These are phyloP conservation scores for Leucocoprinus sp. DNA, from an alignment of 768 basidiomycete genomes.

Conservation along the genomic window DNA sequence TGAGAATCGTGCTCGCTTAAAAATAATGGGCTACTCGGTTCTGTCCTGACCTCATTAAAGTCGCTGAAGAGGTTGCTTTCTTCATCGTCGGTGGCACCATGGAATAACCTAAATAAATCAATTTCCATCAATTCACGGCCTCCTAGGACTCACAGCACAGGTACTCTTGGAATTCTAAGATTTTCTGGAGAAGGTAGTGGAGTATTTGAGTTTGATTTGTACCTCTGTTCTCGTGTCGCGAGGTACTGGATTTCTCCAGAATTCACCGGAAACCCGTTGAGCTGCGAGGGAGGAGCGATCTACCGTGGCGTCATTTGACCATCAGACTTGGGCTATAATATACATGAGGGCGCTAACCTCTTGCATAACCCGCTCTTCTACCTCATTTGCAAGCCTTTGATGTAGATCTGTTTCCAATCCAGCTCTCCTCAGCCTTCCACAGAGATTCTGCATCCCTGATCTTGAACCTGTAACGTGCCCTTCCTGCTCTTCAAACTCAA, in stretches of 20 bases:
- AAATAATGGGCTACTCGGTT: background rate
- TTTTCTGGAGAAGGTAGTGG: slow-evolving; percentile 6
- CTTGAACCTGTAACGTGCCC: too few relatives aligned
- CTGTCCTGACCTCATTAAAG: background rate
- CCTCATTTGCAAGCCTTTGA: slow-evolving; percentile 25
- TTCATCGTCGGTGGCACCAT: slow-evolving; percentile 5
- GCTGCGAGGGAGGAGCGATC: slow-evolving; percentile 38
- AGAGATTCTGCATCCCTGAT: slow-evolving; percentile 27
- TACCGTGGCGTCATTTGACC: slow-evolving; percentile 15
- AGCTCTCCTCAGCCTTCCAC: slow-evolving; percentile 28
- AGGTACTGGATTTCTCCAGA: slow-evolving; percentile 30
- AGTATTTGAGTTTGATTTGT: background rate
- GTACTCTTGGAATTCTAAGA: background rate
- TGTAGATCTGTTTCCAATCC: slow-evolving; percentile 33
- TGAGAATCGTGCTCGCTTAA: background rate
- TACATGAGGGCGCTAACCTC: slow-evolving; percentile 26
- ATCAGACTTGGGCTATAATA: background rate
- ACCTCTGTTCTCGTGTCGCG: slow-evolving; percentile 37
- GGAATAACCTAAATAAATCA: background rate
- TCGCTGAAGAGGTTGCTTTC: background rate
- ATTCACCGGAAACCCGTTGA: slow-evolving; percentile 29
- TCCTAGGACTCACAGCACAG: slow-evolving; percentile 1
- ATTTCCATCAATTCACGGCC: background rate
- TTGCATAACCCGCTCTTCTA: slow-evolving; percentile 33
- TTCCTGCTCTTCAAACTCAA: slow-evolving; percentile 28